Percentiles rank a stretch among this genome's conserved stretches.
Evolutionary conservation across 2,329 filamentous ascomycete genomes (phyloP).

Genomic region (Gliomastix tumulicola): DNA sequence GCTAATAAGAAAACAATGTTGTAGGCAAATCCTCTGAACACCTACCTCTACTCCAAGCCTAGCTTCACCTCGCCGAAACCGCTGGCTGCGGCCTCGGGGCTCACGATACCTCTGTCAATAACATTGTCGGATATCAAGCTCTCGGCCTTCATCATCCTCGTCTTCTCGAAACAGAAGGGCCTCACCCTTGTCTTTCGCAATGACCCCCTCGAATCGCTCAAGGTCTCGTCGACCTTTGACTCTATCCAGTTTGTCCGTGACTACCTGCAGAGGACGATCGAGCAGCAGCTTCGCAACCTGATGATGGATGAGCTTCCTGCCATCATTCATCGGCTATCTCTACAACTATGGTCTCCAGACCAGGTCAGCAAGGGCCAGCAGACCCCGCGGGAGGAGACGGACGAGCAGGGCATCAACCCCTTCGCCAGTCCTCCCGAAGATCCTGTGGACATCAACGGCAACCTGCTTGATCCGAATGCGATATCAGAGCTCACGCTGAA

Average conservation of each 20-base stretch:
- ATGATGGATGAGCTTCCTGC: slow-evolving; percentile 98
- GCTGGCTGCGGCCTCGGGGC: slow-evolving; percentile 79
- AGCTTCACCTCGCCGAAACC: slow-evolving; percentile 89
- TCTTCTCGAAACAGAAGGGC: slow-evolving; percentile 96
- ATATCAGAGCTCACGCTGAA: slow-evolving; percentile 75
- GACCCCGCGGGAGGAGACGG: slow-evolving; percentile 36
- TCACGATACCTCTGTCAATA: slow-evolving; percentile 97
- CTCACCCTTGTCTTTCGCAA: slow-evolving; percentile 96
- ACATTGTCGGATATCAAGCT: slow-evolving; percentile 93
- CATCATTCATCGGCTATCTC: slow-evolving; percentile 87
- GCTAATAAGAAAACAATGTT: slow-evolving; percentile 36
- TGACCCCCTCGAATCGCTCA: slow-evolving; percentile 94
- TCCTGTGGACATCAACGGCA: slow-evolving; percentile 74
- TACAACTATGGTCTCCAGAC: slow-evolving; percentile 86
- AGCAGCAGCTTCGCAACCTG: slow-evolving; percentile 81
- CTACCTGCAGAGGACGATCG: slow-evolving; percentile 93
- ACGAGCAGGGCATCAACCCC: slow-evolving; percentile 68
- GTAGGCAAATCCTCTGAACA: slow-evolving; percentile 91
- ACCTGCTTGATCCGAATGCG: slow-evolving; percentile 66
- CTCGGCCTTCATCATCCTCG: slow-evolving; percentile 93
- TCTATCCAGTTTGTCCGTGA: slow-evolving; percentile 97
- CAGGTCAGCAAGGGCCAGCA: slow-evolving; percentile 48
- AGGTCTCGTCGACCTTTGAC: slow-evolving; percentile 98
- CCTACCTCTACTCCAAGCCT: slow-evolving; percentile 86
- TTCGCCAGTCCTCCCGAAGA: slow-evolving; percentile 74